These are phyloP conservation scores for Byssothecium circinans DNA, from an alignment of 2,329 filamentous ascomycete genomes.

Conservation along the genomic window DNA sequence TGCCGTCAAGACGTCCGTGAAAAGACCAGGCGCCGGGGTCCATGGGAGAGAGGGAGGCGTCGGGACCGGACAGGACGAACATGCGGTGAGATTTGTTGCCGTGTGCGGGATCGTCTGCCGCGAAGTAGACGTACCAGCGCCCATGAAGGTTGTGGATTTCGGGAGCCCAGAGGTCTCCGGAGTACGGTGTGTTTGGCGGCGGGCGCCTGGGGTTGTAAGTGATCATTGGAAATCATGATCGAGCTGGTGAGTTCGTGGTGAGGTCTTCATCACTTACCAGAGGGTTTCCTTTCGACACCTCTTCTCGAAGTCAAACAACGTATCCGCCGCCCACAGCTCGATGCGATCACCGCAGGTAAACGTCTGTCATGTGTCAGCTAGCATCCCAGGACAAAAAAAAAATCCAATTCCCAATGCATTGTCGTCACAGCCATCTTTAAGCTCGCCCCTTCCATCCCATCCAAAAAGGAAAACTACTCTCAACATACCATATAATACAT, in stretches of 20 bases:
- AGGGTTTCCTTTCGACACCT: conserved; percentile 43
- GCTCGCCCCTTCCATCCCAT: too few species aligned
- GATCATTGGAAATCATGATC: background rate
- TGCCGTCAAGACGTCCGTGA: conserved; percentile 44
- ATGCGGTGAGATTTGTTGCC: conserved; percentile 51
- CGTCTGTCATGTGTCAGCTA: conserved; percentile 26
- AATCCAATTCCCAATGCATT: too few species aligned
- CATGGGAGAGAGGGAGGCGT: conserved; percentile 31
- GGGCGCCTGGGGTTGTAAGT: conserved; percentile 37
- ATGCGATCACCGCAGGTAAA: conserved; percentile 50
- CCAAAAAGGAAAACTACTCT: background rate
- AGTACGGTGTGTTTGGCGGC: conserved; percentile 47
- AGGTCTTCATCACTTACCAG: conserved; percentile 28
- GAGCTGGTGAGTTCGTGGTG: background rate
- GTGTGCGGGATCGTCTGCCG: conserved; percentile 44
- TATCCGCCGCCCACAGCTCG: conserved; percentile 49
- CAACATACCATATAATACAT: conserved; percentile 48
- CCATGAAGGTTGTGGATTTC: conserved; percentile 56
- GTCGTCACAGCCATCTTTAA: too few species aligned
- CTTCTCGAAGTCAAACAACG: conserved; percentile 45
- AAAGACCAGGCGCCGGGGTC: conserved; percentile 44
- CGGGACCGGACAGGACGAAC: conserved; percentile 50
- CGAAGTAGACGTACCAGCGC: conserved; percentile 59
- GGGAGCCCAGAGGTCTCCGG: conserved; percentile 57
- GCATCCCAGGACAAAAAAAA: too few species aligned